Base-by-base conservation (phyloP, 352 stramenopile genomes). In the Blastocystis sp. region DNA sequence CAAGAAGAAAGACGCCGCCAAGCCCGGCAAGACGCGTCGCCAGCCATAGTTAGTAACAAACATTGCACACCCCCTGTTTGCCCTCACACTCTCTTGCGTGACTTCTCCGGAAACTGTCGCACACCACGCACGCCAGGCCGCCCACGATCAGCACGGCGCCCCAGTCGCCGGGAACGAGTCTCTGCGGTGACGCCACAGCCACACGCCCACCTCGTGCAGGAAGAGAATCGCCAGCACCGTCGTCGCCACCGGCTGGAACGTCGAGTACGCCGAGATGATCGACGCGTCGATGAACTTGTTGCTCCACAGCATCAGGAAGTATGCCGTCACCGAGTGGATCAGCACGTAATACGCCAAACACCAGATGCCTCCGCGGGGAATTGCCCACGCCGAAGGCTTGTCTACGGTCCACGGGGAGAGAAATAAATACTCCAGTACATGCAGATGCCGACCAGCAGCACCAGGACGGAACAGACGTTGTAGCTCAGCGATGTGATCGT, bases 251-350 rank as follows among this genome's bases (percentile, higher is more conserved):
- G 72, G 72, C 36, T 84, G 72, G 72, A 84, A 84, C 3, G 72
- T 84, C 11, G 72, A 56, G 32, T 84, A 84, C 21, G 72, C 72
- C 8, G 53, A 71, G 24, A 84, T 71, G 57, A 84, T 71, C 11
- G 72, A 84, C 4, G 72, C 53, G 14, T 84, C 72, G 14, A 84
- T 71, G 53, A 44, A 84, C 44, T 67, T 65, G 40, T 84, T 84
- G 38, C 53, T 48, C 72, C 72, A 84, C 40, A 76, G 21, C 72
- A 84, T 84, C 1, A 84, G 40, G 53, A 84, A 84, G 34, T 84
- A 84, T 1, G 72, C 51, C 14, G 57, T 65, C 1, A 84, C 51
- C 16, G 53, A 71, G 46, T 71, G 53, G 32, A 84, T 84, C 7
- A 84, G n/a, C 40, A 84, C 72, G 42, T 56, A 84, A 27, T 84